phyloP scores from a whole-genome alignment of 1,139 yeast genomes.

The Hyphopichia burtonii region DNA sequence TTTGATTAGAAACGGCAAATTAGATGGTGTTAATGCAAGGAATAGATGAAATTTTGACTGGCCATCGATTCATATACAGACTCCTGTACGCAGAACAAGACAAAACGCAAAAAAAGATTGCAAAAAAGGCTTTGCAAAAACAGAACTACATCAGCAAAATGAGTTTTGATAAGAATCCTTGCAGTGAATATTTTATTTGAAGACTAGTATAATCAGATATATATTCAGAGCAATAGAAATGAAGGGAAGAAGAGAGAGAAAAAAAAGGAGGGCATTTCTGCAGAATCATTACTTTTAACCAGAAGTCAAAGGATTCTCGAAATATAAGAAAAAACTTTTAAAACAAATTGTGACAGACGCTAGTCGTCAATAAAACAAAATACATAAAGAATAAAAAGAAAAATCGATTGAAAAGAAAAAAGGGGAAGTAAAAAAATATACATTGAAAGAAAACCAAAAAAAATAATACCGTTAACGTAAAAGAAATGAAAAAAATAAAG shows the following conservation, averaged over 20 bases:
- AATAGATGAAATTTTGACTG: too few species aligned
- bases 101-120: background rate
- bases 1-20: too few species aligned
- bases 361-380: background rate
- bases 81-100: too few species aligned
- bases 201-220: background rate
- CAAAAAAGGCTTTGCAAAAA: background rate
- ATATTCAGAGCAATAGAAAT: background rate
- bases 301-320: too few species aligned
- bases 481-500: background rate
- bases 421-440: too few species aligned
- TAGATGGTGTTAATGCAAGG: too few species aligned
- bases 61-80: too few species aligned
- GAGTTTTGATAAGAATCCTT: background rate
- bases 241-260: background rate
- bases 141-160: too few species aligned
- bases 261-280: background rate
- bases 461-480: background rate
- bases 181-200: background rate
- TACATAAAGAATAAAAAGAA: background rate
- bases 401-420: too few species aligned
- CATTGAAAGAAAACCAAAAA: background rate
- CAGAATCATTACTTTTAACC: too few species aligned
- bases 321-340: background rate
- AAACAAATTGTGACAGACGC: background rate